These are phyloP conservation scores for Arthrobotrys musiformis DNA, from an alignment of 2,329 filamentous ascomycete genomes.

Conservation along the genomic window DNA sequence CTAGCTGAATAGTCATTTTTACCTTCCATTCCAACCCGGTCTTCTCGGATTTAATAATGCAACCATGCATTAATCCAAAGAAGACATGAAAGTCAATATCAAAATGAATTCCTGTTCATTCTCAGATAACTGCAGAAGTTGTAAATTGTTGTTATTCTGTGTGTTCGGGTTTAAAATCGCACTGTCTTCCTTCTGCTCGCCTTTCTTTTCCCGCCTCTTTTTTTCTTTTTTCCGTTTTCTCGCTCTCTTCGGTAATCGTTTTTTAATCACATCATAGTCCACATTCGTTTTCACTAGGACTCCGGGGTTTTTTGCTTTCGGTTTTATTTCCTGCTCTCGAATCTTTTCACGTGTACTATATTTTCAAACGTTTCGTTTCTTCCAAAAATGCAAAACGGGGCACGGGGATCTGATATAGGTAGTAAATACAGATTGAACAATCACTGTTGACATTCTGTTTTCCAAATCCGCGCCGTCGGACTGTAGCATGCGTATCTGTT, in stretches of 20 bases:
- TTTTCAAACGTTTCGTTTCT: constrained; percentile 29
- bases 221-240: background rate
- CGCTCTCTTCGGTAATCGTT: constrained; percentile 14
- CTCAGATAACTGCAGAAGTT: background rate
- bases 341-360: constrained; percentile 51
- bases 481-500: too few species aligned
- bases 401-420: constrained; percentile 27
- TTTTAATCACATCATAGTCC: constrained; percentile 51
- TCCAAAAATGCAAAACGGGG: constrained; percentile 33
- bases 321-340: constrained; percentile 6
- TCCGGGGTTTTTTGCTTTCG: constrained; percentile 25
- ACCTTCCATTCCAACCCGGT: background rate
- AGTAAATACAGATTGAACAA: constrained; percentile 10
- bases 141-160: constrained; percentile 4
- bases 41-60: background rate
- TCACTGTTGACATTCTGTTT: background rate
- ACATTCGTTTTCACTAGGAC: constrained; percentile 38
- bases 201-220: background rate
- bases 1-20: constrained; percentile 33
- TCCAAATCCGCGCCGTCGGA: background rate
- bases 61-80: background rate
- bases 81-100: background rate
- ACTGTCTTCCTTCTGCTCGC: constrained; percentile 2
- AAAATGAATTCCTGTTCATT: background rate
- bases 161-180: constrained; percentile 4